Evolutionary conservation across 2,329 filamentous ascomycete species (phyloP).

Genomic region (Fusarium xylarioides): DNA sequence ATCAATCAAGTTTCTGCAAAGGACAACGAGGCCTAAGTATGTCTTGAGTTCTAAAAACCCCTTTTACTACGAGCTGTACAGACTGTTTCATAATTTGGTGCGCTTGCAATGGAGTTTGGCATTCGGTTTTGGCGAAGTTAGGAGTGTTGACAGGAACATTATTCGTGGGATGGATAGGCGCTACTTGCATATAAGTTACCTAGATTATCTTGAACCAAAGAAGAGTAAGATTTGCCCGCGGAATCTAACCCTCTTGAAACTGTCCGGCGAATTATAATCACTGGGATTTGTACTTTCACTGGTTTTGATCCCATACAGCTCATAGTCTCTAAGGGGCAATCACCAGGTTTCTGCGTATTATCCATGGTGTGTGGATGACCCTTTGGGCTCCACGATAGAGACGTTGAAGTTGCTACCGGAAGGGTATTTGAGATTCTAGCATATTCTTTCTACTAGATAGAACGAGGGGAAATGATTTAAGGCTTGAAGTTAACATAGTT

Average conservation of each 20-base stretch:
- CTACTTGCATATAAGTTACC: conserved; percentile 5
- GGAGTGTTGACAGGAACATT: conserved; percentile 36
- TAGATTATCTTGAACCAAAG: conserved; percentile 9
- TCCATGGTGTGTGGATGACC: background rate
- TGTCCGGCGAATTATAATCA: background rate
- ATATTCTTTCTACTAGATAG: background rate
- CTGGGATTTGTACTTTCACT: background rate
- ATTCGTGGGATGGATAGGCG: conserved; percentile 19
- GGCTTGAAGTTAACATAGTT: background rate
- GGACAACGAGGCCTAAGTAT: conserved; percentile 37
- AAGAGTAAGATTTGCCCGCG: background rate
- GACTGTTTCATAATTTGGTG: conserved; percentile 25
- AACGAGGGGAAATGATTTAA: background rate
- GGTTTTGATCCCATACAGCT: background rate
- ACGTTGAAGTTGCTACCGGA: background rate
- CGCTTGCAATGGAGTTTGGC: conserved; percentile 17
- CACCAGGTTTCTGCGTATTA: background rate
- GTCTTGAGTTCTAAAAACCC: background rate
- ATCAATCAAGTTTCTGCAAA: conserved; percentile 50
- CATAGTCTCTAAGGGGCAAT: background rate
- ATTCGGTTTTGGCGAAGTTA: conserved; percentile 23
- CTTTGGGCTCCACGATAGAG: background rate
- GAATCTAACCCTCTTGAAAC: background rate
- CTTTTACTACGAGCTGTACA: conserved; percentile 13
- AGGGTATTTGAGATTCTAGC: background rate